These are phyloP conservation scores for Xylaria castorea DNA, from an alignment of 495 filamentous ascomycete species.

Conservation along the genomic window DNA sequence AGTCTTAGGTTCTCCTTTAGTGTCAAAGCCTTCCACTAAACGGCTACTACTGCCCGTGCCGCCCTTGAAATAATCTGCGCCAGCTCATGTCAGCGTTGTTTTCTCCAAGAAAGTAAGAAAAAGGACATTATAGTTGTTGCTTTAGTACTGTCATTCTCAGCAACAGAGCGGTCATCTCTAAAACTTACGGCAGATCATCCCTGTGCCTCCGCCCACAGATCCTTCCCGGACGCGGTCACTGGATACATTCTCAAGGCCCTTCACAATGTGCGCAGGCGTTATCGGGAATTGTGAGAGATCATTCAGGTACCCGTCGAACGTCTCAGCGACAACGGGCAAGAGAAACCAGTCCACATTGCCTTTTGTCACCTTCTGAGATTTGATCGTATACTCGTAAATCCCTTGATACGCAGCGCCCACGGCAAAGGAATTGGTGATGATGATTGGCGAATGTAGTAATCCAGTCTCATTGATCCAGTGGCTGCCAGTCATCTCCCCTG, in stretches of 20 bases:
- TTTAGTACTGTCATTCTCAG: background rate
- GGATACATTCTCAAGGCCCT: slow-evolving; percentile 51
- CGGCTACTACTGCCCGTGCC: slow-evolving; percentile 59
- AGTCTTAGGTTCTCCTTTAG: slow-evolving; percentile 36
- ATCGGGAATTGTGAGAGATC: slow-evolving; percentile 52
- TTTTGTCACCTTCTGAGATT: slow-evolving; percentile 42
- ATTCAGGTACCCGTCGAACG: slow-evolving; percentile 58
- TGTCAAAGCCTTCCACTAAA: slow-evolving; percentile 46
- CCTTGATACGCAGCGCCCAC: slow-evolving; percentile 57
- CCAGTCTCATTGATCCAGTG: slow-evolving; percentile 63
- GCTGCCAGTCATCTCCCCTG: slow-evolving; percentile 59
- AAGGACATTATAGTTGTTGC: background rate
- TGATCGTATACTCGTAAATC: slow-evolving; percentile 55
- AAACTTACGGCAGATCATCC: slow-evolving; percentile 53
- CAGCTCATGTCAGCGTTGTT: slow-evolving; percentile 19
- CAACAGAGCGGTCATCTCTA: background rate
- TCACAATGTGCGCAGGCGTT: slow-evolving; percentile 49
- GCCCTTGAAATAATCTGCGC: slow-evolving; percentile 55
- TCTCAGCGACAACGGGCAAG: slow-evolving; percentile 60
- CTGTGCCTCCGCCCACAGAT: slow-evolving; percentile 59
- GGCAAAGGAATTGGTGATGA: slow-evolving; percentile 58
- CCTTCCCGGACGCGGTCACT: slow-evolving; percentile 54
- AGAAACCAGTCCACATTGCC: slow-evolving; percentile 55
- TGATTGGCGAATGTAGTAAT: slow-evolving; percentile 54
- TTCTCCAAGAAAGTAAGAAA: background rate